A percentile compares a stretch with the other conserved stretches of the same genome.
phyloP scores from a whole-genome alignment of 805 yeast species.

The Lipomyces spencermartinsiae region DNA sequence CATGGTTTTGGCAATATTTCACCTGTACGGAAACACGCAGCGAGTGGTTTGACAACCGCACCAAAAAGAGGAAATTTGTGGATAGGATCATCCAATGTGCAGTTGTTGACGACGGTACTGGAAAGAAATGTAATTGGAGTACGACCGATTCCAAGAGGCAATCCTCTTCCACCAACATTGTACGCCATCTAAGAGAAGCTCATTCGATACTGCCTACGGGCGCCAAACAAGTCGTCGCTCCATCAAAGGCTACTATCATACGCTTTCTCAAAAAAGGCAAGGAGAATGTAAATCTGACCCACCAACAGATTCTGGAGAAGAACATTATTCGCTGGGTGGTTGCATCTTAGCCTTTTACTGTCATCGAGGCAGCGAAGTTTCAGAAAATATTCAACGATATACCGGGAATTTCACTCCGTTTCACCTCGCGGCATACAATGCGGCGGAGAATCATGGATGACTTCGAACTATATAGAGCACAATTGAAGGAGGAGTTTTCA shows the following conservation, averaged over 20 bases:
- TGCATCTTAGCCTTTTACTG: constrained; percentile 5
- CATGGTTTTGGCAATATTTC: constrained; percentile 7
- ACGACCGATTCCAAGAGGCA: constrained; percentile 2
- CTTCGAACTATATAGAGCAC: not conserved
- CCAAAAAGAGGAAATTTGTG: constrained; percentile 3
- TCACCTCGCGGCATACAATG: constrained; percentile 1
- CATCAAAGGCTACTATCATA: not conserved
- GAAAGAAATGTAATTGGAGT: not conserved
- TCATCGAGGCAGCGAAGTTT: constrained; percentile 2
- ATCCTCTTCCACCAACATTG: constrained; percentile 2
- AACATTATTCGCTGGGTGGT: constrained; percentile 7
- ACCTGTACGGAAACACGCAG: constrained; percentile 5
- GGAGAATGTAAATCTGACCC: constrained; percentile 1
- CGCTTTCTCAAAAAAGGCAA: not conserved
- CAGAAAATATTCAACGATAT: not conserved
- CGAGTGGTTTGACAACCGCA: constrained; percentile 6
- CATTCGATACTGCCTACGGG: not conserved
- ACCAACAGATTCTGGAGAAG: constrained; percentile 4
- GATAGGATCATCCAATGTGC: constrained; percentile 4
- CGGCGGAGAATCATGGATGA: constrained; percentile 7
- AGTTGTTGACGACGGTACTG: constrained; percentile 1
- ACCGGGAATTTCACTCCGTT: not conserved
- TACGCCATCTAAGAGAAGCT: constrained; percentile 3
- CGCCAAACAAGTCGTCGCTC: not conserved
- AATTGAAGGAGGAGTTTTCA: constrained; percentile 5